phyloP scores from a whole-genome alignment of 441 rosid genomes.

The Dalechampia spathulata region DNA sequence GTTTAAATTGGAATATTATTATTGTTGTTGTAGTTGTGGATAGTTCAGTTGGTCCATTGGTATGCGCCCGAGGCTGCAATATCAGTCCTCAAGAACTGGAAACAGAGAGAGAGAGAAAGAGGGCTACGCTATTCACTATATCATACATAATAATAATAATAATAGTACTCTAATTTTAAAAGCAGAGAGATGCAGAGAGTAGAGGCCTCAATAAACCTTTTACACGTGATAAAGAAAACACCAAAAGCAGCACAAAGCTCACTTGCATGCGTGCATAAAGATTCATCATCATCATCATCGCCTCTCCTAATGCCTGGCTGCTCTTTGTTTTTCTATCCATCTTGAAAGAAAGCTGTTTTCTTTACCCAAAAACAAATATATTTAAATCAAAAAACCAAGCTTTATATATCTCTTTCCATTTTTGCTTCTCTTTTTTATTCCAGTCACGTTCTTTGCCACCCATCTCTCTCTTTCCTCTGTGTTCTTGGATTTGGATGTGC shows the following conservation, averaged over 20 bases:
- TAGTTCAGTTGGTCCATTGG: slow-evolving; percentile 16
- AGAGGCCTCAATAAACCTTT: slow-evolving; percentile 31
- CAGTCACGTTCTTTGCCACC: slow-evolving; percentile 15
- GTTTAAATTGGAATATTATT: no score
- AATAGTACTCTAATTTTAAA: background rate
- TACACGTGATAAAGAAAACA: slow-evolving; percentile 94
- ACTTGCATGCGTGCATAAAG: slow-evolving; percentile 95
- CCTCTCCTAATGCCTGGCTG: slow-evolving; percentile 6
- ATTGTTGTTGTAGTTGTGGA: no score
- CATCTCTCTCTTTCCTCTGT: background rate
- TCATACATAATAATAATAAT: background rate
- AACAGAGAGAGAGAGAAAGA: slow-evolving; percentile 17
- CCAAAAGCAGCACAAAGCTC: slow-evolving; percentile 72
- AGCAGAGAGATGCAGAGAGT: slow-evolving; percentile 1
- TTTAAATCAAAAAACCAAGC: background rate
- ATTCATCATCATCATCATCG: slow-evolving; percentile 44
- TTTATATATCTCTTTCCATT: slow-evolving; percentile 15
- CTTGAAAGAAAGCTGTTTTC: background rate
- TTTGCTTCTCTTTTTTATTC: slow-evolving; percentile 13
- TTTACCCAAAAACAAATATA: background rate
- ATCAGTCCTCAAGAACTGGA: slow-evolving; percentile 24
- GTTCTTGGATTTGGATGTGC: background rate
- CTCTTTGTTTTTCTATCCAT: slow-evolving; percentile 7
- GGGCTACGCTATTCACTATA: background rate
- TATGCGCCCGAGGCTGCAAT: slow-evolving; percentile 39